Evolutionary conservation across 108 stramenopile genomes (phyloP).

Genomic region (Nitzschia sp.): DNA sequence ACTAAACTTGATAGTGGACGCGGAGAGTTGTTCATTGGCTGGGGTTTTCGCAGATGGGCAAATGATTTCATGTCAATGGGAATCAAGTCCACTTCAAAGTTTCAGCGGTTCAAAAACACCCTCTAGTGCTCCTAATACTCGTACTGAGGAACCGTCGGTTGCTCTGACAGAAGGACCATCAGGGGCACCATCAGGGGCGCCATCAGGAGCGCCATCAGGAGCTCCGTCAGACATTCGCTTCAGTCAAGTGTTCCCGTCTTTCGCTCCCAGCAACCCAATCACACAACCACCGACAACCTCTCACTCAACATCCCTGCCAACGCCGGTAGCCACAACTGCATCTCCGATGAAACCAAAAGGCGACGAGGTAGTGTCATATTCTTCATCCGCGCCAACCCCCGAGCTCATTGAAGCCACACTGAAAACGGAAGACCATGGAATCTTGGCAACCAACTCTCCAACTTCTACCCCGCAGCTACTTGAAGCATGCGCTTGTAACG

Average conservation of each 20-base stretch:
- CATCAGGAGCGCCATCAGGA: not conserved
- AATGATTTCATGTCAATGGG: constrained; percentile 3
- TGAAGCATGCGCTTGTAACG: constrained; percentile 6
- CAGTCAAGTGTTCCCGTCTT: too few species aligned
- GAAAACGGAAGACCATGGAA: too few species aligned
- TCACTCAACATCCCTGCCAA: not conserved
- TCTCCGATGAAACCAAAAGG: not conserved
- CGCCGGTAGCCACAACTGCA: not conserved
- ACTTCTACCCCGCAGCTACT: not conserved
- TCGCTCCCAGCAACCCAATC: not conserved
- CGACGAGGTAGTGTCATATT: not conserved
- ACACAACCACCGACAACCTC: not conserved
- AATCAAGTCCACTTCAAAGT: not conserved
- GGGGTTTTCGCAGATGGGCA: not conserved
- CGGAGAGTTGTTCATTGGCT: not conserved
- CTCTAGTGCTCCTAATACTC: not conserved
- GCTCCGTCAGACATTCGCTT: not conserved
- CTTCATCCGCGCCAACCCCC: not conserved
- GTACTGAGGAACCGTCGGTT: too few species aligned
- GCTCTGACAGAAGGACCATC: not conserved
- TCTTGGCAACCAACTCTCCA: not conserved
- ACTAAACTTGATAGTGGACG: not conserved
- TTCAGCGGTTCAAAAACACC: not conserved
- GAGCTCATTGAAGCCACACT: too few species aligned
- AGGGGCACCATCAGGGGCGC: not conserved